Base-by-base conservation (phyloP, 495 filamentous ascomycete genomes). In the Talaromyces stipitatus region DNA sequence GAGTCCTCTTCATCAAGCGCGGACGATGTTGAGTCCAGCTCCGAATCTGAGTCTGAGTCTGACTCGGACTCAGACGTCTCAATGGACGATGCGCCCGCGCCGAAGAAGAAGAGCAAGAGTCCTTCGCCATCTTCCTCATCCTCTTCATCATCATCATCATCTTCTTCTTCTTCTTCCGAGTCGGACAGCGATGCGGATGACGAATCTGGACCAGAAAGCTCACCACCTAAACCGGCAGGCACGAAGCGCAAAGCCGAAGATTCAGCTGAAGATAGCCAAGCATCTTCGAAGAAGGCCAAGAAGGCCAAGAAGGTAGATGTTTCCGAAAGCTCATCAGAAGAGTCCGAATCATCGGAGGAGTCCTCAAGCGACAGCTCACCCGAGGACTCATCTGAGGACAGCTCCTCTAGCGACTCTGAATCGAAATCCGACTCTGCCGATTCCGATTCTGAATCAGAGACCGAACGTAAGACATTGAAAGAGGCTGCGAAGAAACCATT, bases 141-240 rank as follows among this genome's bases (percentile, higher is more conserved):
- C 11, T 73, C 71, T 28, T 74, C 75, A 22, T 74, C 72, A 1
- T 81, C 74, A n/a, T n/a, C n/a, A n/a, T 43, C n/a, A n/a, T n/a
- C 76, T 10, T 77, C 78, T 12, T 73, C 71, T 28, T 74, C 75
- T 24, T 74, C 72, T 2, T 81, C 74, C 38, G 76, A 72, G 56
- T 85, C 81, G 27, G 83, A 85, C 28, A 85, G 80, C 64, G 83
- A 85, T 51, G 78, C 78, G 14, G 82, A 86, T 59, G 82, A 82
- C 50, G 80, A 80, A 61, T 78, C 85, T 38, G 81, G 85, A 56
- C 65, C 67, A 5, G 62, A 69, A 52, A 62, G 60, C 10, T 55
- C 65, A 61, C 60, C 72, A 38, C 62, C 69, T 29, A 75, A 79
- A 57, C 41, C 74, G 3, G 51, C 70, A 11, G 66, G 75, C 27